These are phyloP conservation scores for Eucalyptus regnans DNA, from an alignment of 345 rosid species.

Conservation along the genomic window DNA sequence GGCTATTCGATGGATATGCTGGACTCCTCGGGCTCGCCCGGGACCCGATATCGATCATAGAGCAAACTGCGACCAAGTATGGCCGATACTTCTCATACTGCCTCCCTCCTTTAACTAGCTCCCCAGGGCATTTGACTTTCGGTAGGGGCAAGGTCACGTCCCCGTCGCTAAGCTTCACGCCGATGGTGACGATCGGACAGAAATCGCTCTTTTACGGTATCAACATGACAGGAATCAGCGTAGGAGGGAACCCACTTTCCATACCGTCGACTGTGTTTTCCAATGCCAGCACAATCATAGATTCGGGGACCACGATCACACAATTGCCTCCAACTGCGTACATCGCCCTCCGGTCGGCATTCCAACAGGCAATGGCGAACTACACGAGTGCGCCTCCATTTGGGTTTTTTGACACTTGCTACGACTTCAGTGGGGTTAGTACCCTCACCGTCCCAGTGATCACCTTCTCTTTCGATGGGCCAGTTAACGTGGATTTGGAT, in stretches of 20 bases:
- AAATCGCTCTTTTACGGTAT: background rate
- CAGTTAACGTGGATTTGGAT: background rate
- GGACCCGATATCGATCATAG: background rate
- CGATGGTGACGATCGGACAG: background rate
- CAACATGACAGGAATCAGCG: background rate
- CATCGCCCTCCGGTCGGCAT: background rate
- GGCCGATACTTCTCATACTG: constrained; percentile 12
- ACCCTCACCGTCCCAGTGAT: background rate
- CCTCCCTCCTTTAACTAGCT: background rate
- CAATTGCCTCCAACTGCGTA: background rate
- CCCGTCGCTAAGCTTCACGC: background rate
- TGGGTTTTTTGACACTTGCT: background rate
- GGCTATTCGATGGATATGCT: background rate
- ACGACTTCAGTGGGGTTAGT: background rate
- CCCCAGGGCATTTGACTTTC: background rate
- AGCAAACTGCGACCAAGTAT: background rate
- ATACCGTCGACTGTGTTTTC: background rate
- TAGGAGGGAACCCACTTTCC: background rate
- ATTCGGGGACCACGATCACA: background rate
- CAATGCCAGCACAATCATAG: background rate
- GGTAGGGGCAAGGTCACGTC: background rate
- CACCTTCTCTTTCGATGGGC: background rate
- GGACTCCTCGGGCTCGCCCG: constrained; percentile 5
- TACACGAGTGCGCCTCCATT: background rate
- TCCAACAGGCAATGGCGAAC: background rate